Evolutionary conservation across 106 monocot species (phyloP).

Genomic region (Acorus calamus): DNA sequence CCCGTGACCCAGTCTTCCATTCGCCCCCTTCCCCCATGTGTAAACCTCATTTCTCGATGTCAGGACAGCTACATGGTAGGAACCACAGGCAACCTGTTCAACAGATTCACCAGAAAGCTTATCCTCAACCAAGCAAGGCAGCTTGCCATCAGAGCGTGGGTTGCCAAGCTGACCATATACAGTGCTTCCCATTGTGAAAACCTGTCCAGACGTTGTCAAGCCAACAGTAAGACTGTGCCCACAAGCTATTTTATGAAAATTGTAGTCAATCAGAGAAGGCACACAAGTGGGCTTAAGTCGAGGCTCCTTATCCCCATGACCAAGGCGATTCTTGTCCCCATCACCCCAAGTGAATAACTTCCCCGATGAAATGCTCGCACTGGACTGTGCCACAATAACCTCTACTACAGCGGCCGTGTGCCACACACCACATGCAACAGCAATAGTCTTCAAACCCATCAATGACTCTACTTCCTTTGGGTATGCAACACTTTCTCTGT

Average conservation of each 20-base stretch:
- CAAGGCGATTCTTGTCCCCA: slow-evolving; percentile 19
- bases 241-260: slow-evolving; percentile 16
- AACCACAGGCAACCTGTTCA: slow-evolving; percentile 11
- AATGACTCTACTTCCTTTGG: slow-evolving; percentile 17
- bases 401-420: slow-evolving; percentile 19
- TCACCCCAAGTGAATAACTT: slow-evolving; percentile 23
- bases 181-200: slow-evolving; percentile 24
- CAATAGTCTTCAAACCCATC: slow-evolving; percentile 17
- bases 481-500: slow-evolving; percentile 7
- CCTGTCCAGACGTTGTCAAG: slow-evolving; percentile 4
- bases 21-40: slow-evolving; percentile 21
- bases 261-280: slow-evolving; percentile 8
- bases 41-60: slow-evolving; percentile 14
- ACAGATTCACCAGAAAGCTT: slow-evolving; percentile 9
- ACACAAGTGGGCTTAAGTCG: slow-evolving; percentile 13
- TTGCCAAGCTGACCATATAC: slow-evolving; percentile 20
- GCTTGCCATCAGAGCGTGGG: slow-evolving; percentile 14
- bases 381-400: slow-evolving; percentile 8
- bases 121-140: slow-evolving; percentile 14
- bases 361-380: slow-evolving; percentile 13
- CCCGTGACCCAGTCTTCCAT: slow-evolving; percentile 17
- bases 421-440: slow-evolving; percentile 22
- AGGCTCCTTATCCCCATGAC: slow-evolving; percentile 12
- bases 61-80: slow-evolving; percentile 11
- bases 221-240: slow-evolving; percentile 9